These are phyloP conservation scores for Leccinum variicolor DNA, from an alignment of 768 basidiomycete genomes.

Conservation along the genomic window DNA sequence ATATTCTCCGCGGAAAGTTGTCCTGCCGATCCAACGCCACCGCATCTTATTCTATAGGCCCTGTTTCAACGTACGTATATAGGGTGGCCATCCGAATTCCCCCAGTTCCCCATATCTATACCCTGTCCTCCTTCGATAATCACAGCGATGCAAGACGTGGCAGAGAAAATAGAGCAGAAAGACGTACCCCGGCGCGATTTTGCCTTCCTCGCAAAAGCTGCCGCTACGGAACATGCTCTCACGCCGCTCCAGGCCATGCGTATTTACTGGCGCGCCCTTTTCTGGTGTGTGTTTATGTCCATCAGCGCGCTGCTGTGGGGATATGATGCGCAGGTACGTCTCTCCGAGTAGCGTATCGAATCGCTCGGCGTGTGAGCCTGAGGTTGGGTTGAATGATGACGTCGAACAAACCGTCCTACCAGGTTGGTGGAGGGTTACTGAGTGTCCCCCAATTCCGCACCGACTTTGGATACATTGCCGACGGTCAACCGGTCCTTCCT, in stretches of 20 bases:
- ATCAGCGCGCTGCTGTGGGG: slow-evolving; percentile 25
- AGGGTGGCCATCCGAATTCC: background rate
- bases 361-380: background rate
- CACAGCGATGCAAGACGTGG: background rate
- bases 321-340: slow-evolving; percentile 23
- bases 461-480: slow-evolving; percentile 21
- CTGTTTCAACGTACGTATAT: background rate
- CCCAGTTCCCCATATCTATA: background rate
- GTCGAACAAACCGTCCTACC: background rate
- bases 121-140: slow-evolving; percentile 3
- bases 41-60: background rate
- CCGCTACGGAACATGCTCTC: slow-evolving; percentile 20
- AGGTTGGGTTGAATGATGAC: background rate
- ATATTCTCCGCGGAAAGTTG: background rate
- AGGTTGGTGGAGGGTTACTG: slow-evolving; percentile 22
- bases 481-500: slow-evolving; percentile 11
- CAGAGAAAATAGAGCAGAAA: slow-evolving; percentile 15
- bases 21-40: background rate
- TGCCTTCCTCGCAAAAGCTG: slow-evolving; percentile 20
- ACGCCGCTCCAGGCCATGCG: slow-evolving; percentile 18
- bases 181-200: slow-evolving; percentile 5
- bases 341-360: background rate
- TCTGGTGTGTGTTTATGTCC: slow-evolving; percentile 26
- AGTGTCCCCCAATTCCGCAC: slow-evolving; percentile 23
- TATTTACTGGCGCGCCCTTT: slow-evolving; percentile 23